Evolutionary conservation across 2,329 filamentous ascomycete genomes (phyloP), one percentile per base, ranked within the genome.

Genomic region (Pseudogymnoascus sp.): DNA sequence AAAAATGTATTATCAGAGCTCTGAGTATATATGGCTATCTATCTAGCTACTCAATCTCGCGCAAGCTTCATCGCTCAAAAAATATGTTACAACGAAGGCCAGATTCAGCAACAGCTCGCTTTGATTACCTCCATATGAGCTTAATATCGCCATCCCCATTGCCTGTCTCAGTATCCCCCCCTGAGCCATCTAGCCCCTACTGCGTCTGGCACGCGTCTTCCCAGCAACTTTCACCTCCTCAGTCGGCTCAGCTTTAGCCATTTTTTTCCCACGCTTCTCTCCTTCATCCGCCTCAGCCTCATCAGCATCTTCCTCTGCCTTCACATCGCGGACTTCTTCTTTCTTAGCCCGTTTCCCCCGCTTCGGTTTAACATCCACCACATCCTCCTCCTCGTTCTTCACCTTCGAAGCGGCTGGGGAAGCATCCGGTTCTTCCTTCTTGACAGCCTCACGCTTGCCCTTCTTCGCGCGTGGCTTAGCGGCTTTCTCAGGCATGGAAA

Each of bases 401-500:
- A 67, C 67, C 9, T 70, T 7, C 65, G 26, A 64, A 65, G n/a
- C 63, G 17, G 62, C 59, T 36, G 66, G 65, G 4, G 66, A 63
- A 39, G 68, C 61, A 33, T 39, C 54, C 26, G 61, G 58, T 21
- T 60, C 62, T 26, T 65, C 66, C 29, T 61, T 62, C 31, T 61
- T 61, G 10, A 61, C 62, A 36, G 54, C 61, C 63, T 62, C 68
- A n/a, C 44, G 44, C 63, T 69, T 75, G 59, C 69, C 64, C 64
- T 76, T 77, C 68, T 78, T 77, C 9, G 62, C 66, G 9, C 63
- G 61, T 54, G 65, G 47, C 58, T 72, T 72, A 64, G 63, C 68
- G 17, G 65, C 44, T 41, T 62, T 65, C 60, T 70, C 67, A 47
- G 64, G 57, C 24, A 63, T 65, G 15, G 59, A 66, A 24, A 63